Conservation (phyloP, 2,329 filamentous ascomycete species). For the Rhinocladiella similis region DNA sequence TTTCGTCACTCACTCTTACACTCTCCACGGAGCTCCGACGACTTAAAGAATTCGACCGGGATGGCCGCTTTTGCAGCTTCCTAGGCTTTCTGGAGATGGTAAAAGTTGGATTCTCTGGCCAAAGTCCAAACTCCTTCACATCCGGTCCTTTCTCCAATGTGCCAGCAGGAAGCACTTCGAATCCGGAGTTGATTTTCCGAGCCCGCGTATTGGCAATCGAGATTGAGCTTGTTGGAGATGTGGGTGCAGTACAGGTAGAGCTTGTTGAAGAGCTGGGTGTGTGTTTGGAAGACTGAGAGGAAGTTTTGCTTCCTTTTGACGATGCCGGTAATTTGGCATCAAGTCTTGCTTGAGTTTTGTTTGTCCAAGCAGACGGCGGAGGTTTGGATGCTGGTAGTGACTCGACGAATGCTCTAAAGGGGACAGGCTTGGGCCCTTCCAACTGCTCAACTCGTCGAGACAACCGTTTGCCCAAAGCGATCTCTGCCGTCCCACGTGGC, state of each 20-base stretch:
- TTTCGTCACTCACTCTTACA: slow-evolving; percentile 11
- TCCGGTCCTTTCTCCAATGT: slow-evolving; percentile 18
- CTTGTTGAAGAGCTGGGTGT: slow-evolving; percentile 21
- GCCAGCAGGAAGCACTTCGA: slow-evolving; percentile 28
- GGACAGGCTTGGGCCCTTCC: slow-evolving; percentile 21
- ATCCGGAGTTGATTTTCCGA: slow-evolving; percentile 25
- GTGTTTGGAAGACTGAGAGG: slow-evolving; percentile 18
- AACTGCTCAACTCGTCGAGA: slow-evolving; percentile 19
- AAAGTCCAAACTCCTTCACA: slow-evolving; percentile 22
- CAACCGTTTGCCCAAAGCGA: slow-evolving; percentile 20
- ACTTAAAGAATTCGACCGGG: slow-evolving; percentile 19
- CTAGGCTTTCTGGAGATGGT: slow-evolving; percentile 15
- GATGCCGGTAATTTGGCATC: slow-evolving; percentile 20
- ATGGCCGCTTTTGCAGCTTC: slow-evolving; percentile 21
- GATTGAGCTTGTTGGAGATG: slow-evolving; percentile 10
- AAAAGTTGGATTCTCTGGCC: slow-evolving; percentile 10
- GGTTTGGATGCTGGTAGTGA: slow-evolving; percentile 16
- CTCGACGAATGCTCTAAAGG: slow-evolving; percentile 28
- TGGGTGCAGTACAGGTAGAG: slow-evolving; percentile 14
- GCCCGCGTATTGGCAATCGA: slow-evolving; percentile 23
- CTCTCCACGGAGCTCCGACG: slow-evolving; percentile 18
- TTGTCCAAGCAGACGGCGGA: slow-evolving; percentile 28
- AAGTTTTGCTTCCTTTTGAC: slow-evolving; percentile 15
- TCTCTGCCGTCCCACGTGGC: slow-evolving; percentile 18
- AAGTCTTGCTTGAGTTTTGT: slow-evolving; percentile 25